These are phyloP conservation scores for Phytophthora colocasiae DNA, from an alignment of 352 stramenopile species.

Conservation along the genomic window DNA sequence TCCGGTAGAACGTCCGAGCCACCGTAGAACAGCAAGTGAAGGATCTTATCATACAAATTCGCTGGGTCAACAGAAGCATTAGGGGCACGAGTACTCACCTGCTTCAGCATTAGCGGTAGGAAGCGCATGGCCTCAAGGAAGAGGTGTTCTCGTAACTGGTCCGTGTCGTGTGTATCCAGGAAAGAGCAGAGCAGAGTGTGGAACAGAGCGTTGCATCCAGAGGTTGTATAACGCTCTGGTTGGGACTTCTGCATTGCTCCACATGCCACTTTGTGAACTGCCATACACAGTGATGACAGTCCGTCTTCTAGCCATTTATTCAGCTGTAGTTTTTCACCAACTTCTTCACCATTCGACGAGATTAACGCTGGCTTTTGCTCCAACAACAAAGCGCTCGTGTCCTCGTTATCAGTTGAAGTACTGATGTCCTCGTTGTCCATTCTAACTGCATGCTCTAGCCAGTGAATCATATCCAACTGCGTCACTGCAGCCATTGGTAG, in stretches of 20 bases:
- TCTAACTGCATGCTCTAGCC: slow-evolving; percentile 49
- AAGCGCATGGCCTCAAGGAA: slow-evolving; percentile 81
- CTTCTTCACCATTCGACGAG: slow-evolving; percentile 19
- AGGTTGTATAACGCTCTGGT: slow-evolving; percentile 80
- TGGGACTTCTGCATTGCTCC: slow-evolving; percentile 86
- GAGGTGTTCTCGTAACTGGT: slow-evolving; percentile 71
- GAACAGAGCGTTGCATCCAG: slow-evolving; percentile 79
- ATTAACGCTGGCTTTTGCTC: slow-evolving; percentile 42
- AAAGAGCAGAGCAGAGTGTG: slow-evolving; percentile 85
- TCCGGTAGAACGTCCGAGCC: slow-evolving; percentile 74
- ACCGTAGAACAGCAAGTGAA: slow-evolving; percentile 75
- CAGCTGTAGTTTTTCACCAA: slow-evolving; percentile 35
- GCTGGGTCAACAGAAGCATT: slow-evolving; percentile 32
- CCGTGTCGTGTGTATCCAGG: slow-evolving; percentile 57
- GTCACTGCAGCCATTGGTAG: slow-evolving; percentile 18
- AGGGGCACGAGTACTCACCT: slow-evolving; percentile 45
- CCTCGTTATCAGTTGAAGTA: slow-evolving; percentile 23
- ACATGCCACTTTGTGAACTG: slow-evolving; percentile 84
- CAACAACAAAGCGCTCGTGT: slow-evolving; percentile 28
- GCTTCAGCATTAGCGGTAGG: slow-evolving; percentile 74
- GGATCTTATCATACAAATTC: slow-evolving; percentile 51
- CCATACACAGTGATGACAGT: slow-evolving; percentile 83
- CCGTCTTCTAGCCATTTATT: slow-evolving; percentile 73
- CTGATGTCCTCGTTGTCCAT: slow-evolving; percentile 16
- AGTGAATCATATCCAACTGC: slow-evolving; percentile 50